Base-by-base conservation (phyloP, 345 rosid species). In the Carallia pectinifolia region DNA sequence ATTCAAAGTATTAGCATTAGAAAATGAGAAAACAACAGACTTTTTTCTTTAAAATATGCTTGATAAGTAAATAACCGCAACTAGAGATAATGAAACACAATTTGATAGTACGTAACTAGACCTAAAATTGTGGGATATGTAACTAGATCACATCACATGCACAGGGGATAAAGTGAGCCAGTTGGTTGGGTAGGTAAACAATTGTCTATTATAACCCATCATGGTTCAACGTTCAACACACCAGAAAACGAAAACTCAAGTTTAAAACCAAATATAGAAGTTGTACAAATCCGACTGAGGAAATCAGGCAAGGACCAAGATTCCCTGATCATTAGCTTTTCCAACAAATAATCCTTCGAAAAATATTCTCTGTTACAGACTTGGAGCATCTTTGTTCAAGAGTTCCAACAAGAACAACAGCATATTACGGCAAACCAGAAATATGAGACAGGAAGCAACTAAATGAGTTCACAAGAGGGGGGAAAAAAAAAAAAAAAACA, bases 401-500 rank as follows among this genome's bases (percentile, higher is more conserved):
- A 2, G 50, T 23, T 34, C 19, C 62, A 27, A 38, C 12, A 4
- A 37, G 33, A 37, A 12, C 15, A 23, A 17, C 0, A 18, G 30
- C 7, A 18, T 10, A 65, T 31, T 65, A 33, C 18, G 47, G 10
- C 29, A 65, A 65, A 52, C 6, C 10, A 37, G 44, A 38, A 2
- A 58, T 0, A 38, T 16, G 23, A 23, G 60, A 56, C 8, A 56
- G 31, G 10, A 58, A 17, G 6, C 2, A 66, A 53, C 58, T 58
- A 1, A 55, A 53, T 23, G 52, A 23, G 34, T 50, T 31, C 27
- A 5, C 0, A 16, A 50, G 37, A 30, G 15, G 50, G n/a, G 23
- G 23, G 23, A 23, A 23, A 23, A 23, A 23, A 15, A 34, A 65
- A 65, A 5, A 65, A 56, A 33, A 56, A 52, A 67, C 77, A 40